A percentile compares a stretch with the other conserved stretches of the same genome.
Evolutionary conservation across 192 early-diverging fungal genomes (phyloP).

Genomic region (Haplosporangium gracile): DNA sequence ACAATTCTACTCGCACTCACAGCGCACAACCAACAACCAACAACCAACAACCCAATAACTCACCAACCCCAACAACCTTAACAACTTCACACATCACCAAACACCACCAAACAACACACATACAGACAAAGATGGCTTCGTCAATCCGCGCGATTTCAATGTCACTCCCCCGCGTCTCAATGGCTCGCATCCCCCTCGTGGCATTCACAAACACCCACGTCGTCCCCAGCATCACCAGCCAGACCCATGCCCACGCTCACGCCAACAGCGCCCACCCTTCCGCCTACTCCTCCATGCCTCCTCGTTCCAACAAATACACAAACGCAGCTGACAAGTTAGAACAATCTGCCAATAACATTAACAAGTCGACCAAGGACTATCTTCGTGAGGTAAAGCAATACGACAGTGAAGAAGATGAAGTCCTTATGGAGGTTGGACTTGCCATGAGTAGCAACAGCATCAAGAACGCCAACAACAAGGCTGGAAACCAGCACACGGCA

Average conservation of each 20-base stretch:
- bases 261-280: slow-evolving; percentile 18
- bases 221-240: not conserved
- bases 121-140: not conserved
- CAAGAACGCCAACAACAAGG: not conserved
- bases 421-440: slow-evolving; percentile 34
- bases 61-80: not conserved
- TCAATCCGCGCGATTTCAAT: slow-evolving; percentile 32
- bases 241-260: slow-evolving; percentile 10
- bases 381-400: slow-evolving; percentile 51
- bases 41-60: not conserved
- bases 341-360: slow-evolving; percentile 16
- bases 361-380: slow-evolving; percentile 26
- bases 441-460: slow-evolving; percentile 17
- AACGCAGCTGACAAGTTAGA: slow-evolving; percentile 21
- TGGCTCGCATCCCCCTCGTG: slow-evolving; percentile 43
- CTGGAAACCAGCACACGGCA: not conserved
- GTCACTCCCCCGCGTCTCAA: slow-evolving; percentile 36
- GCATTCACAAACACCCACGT: slow-evolving; percentile 28
- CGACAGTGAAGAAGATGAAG: slow-evolving; percentile 33
- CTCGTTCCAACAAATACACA: slow-evolving; percentile 5
- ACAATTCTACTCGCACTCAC: not conserved
- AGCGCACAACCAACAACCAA: not conserved
- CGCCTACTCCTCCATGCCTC: slow-evolving; percentile 34
- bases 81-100: not conserved
- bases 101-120: not conserved